phyloP scores from a whole-genome alignment of 306 rosid species.

The Crotalaria pallida region DNA sequence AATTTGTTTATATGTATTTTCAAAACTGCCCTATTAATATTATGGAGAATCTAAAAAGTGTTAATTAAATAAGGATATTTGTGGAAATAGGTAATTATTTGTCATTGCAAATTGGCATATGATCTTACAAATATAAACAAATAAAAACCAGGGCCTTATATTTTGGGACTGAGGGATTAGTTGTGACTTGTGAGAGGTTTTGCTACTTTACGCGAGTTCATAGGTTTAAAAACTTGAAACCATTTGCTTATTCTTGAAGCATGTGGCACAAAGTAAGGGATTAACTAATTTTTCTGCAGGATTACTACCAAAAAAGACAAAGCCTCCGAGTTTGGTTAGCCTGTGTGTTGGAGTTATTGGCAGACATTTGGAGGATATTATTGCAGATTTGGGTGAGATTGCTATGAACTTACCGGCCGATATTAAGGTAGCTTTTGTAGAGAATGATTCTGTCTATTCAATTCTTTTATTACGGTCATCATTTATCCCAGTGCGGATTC shows the following conservation, averaged over 20 bases:
- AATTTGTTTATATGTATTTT: too few relatives aligned
- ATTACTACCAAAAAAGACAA: conserved; percentile 34
- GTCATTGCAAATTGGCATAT: too few relatives aligned
- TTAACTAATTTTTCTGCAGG: conserved; percentile 38
- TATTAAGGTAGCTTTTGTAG: conserved; percentile 48
- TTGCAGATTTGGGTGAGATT: conserved; percentile 69
- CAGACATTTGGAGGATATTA: conserved; percentile 73
- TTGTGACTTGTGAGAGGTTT: not conserved
- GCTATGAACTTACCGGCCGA: conserved; percentile 60
- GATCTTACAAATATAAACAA: too few relatives aligned
- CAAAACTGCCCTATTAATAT: too few relatives aligned
- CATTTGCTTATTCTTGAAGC: not conserved
- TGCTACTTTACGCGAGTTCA: not conserved
- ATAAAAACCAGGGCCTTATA: too few relatives aligned
- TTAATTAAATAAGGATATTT: too few relatives aligned
- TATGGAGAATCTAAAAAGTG: too few relatives aligned
- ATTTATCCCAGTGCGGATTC: not conserved
- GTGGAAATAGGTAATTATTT: too few relatives aligned
- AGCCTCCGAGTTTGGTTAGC: conserved; percentile 60
- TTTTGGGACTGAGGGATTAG: too few relatives aligned
- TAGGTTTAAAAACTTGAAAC: conserved; percentile 5
- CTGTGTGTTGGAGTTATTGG: conserved; percentile 81
- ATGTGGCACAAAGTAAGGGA: not conserved
- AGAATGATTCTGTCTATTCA: not conserved
- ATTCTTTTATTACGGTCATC: not conserved